A percentile compares a stretch with the other conserved stretches of the same genome.
These are phyloP conservation scores for Cyclotella sp. DNA, from an alignment of 108 stramenopile species.

Conservation along the genomic window DNA sequence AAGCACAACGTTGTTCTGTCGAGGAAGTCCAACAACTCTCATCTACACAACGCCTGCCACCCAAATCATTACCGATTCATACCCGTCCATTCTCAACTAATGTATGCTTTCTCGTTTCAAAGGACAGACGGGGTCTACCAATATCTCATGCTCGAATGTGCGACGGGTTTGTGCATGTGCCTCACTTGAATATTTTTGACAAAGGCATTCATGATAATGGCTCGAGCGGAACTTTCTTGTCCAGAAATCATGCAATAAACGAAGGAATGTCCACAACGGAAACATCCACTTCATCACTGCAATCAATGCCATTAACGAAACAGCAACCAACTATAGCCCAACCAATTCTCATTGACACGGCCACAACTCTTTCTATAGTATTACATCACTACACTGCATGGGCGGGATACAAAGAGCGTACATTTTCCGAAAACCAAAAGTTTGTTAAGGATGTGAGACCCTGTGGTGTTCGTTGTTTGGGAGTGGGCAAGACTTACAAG, in stretches of 20 bases:
- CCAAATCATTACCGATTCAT: conserved; percentile 44
- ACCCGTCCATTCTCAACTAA: conserved; percentile 39
- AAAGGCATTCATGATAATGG: not conserved
- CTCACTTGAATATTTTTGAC: conserved; percentile 55
- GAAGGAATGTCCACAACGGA: not conserved
- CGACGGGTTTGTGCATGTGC: conserved; percentile 77
- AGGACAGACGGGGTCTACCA: conserved; percentile 62
- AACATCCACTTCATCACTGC: not conserved
- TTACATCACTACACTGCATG: conserved; percentile 76
- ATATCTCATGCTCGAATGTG: conserved; percentile 63
- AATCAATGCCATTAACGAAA: not conserved
- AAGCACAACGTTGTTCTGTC: not conserved
- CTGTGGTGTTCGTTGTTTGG: conserved; percentile 23
- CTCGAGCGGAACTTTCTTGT: no score
- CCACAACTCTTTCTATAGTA: conserved; percentile 70
- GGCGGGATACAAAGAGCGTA: conserved; percentile 56
- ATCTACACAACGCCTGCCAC: conserved; percentile 7
- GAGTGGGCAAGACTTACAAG: conserved; percentile 14
- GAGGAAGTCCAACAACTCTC: not conserved
- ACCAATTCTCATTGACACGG: conserved; percentile 58
- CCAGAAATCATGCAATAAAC: no score
- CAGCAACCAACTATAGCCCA: conserved; percentile 11
- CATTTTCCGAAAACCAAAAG: conserved; percentile 49
- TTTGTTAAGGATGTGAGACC: conserved; percentile 49
- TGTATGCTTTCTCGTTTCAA: conserved; percentile 51